These are phyloP conservation scores for Rhytidiadelphus loreus DNA, from an alignment of 225 moss, liverwort and hornwort species.

Conservation along the genomic window DNA sequence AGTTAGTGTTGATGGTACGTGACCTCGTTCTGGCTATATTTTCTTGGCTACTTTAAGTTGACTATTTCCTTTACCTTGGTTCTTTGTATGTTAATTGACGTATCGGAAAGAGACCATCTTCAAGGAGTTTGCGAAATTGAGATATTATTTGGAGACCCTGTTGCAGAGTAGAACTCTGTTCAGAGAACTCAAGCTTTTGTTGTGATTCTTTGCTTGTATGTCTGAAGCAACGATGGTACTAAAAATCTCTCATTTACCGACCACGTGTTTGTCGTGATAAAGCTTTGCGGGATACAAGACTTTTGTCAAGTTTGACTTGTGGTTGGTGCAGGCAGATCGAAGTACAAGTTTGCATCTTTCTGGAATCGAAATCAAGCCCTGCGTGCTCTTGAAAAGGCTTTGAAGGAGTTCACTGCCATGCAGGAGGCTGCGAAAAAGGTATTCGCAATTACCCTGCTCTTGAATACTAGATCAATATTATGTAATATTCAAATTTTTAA, in stretches of 20 bases:
- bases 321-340: conserved; percentile 54
- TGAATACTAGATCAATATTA: not conserved
- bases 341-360: conserved; percentile 89
- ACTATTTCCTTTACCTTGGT: not conserved
- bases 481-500: not conserved
- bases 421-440: conserved; percentile 69
- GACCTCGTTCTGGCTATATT: not conserved
- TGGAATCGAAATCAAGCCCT: conserved; percentile 84
- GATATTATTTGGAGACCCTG: not conserved
- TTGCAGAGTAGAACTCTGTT: not conserved
- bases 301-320: not conserved
- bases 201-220: not conserved
- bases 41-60: not conserved
- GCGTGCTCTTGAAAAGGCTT: conserved; percentile 48
- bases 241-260: not conserved
- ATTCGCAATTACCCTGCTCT: not conserved
- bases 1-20: conserved; percentile 70
- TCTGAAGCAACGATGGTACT: not conserved
- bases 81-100: not conserved
- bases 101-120: not conserved
- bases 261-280: not conserved
- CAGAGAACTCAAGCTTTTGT: not conserved
- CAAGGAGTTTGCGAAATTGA: not conserved
- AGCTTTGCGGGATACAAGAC: not conserved
- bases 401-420: conserved; percentile 62